phyloP scores from a whole-genome alignment of 345 rosid species.

The Eucalyptus curtisii region DNA sequence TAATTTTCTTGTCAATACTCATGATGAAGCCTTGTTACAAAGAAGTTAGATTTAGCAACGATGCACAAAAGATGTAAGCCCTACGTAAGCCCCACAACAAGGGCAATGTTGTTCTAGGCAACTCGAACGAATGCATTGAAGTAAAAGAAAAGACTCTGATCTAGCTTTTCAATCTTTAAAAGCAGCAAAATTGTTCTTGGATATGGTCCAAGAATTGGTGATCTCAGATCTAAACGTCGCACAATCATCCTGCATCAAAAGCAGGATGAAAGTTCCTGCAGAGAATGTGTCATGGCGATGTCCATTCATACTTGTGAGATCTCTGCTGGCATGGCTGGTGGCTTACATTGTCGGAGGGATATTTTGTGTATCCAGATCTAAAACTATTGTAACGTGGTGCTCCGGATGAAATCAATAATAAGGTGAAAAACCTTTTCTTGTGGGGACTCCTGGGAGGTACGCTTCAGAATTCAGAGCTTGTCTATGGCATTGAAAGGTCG shows the following conservation, averaged over 20 bases:
- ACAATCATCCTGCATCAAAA: not conserved
- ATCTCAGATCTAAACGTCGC: not conserved
- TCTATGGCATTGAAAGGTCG: not conserved
- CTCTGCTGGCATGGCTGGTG: not conserved
- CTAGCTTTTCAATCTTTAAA: not conserved
- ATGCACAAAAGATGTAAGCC: not conserved
- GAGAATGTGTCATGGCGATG: not conserved
- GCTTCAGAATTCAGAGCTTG: not conserved
- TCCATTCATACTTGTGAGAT: not conserved
- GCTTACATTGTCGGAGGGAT: not conserved
- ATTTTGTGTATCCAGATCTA: not conserved
- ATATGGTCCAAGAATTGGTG: not conserved
- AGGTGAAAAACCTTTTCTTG: not conserved
- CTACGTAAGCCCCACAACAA: not conserved
- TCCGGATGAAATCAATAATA: not conserved
- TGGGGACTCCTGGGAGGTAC: not conserved
- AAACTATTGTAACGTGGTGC: not conserved
- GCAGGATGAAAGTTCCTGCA: not conserved
- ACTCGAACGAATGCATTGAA: not conserved
- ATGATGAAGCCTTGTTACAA: not conserved
- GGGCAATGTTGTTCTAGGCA: not conserved
- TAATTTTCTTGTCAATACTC: not conserved
- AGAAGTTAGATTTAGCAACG: not conserved
- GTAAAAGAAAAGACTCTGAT: not conserved
- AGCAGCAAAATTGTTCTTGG: not conserved